Conservation (phyloP, 306 rosid genomes). For the Ammopiptanthus mongolicus region DNA sequence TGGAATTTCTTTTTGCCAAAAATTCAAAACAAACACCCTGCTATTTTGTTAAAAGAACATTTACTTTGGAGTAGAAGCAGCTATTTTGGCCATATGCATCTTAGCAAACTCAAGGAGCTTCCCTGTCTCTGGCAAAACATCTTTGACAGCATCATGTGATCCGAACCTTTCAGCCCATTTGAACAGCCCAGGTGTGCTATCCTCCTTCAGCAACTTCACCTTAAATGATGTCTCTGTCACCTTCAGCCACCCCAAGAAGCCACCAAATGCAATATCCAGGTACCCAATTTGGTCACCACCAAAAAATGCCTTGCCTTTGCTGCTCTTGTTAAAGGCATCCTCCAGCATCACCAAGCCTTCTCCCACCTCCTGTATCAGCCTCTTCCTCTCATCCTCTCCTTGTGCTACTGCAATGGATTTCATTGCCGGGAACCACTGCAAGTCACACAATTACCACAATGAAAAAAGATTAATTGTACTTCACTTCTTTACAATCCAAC, state of each 20-base stretch:
- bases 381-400: constrained; percentile 42
- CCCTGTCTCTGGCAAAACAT: constrained; percentile 39
- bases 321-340: constrained; percentile 30
- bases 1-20: too few species aligned
- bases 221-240: constrained; percentile 33
- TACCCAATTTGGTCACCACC: constrained; percentile 50
- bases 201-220: constrained; percentile 37
- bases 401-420: constrained; percentile 19
- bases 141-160: constrained; percentile 39
- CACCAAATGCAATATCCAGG: constrained; percentile 58
- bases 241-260: constrained; percentile 46
- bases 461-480: too few species aligned
- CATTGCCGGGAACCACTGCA: constrained; percentile 49
- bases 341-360: constrained; percentile 39
- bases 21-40: not conserved
- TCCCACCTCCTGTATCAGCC: constrained; percentile 15
- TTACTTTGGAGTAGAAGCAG: not conserved
- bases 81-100: constrained; percentile 3
- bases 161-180: constrained; percentile 45
- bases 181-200: constrained; percentile 34
- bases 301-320: constrained; percentile 55
- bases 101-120: constrained; percentile 49
- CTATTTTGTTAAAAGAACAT: not conserved
- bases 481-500: too few species aligned
- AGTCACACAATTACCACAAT: not conserved